phyloP scores from a whole-genome alignment of 140 eudicot species.

The Ambrosia hybrid region DNA sequence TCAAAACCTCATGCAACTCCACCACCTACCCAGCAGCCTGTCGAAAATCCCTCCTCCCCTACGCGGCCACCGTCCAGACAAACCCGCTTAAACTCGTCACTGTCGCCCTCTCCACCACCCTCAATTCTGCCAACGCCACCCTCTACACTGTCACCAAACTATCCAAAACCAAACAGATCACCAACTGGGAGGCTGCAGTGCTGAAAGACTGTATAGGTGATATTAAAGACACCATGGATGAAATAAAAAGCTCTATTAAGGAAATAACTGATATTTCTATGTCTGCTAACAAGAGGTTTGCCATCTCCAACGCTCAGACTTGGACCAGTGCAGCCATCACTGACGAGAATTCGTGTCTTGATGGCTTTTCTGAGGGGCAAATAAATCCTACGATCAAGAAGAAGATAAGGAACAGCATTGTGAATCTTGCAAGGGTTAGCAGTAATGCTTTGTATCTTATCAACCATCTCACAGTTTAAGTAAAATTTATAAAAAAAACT shows the following conservation, averaged over 20 bases:
- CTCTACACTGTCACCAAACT: constrained; percentile 37
- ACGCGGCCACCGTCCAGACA: constrained; percentile 50
- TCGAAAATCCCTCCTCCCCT: constrained; percentile 52
- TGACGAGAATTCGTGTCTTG: constrained; percentile 65
- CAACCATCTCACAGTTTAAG: constrained; percentile 36
- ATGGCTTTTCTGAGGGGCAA: constrained; percentile 49
- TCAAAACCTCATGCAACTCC: constrained; percentile 55
- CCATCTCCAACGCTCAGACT: constrained; percentile 63
- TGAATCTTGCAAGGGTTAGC: constrained; percentile 43
- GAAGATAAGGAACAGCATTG: constrained; percentile 40
- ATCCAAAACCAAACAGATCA: constrained; percentile 29
- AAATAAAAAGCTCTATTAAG: constrained; percentile 36
- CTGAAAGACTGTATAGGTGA: constrained; percentile 50
- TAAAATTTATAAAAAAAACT: background rate
- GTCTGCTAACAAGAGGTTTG: constrained; percentile 35
- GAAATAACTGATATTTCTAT: constrained; percentile 39
- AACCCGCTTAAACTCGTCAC: constrained; percentile 42
- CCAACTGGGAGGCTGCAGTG: constrained; percentile 42
- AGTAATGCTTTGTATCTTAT: constrained; percentile 74
- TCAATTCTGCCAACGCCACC: constrained; percentile 44
- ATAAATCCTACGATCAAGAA: constrained; percentile 30
- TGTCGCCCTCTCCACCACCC: constrained; percentile 46
- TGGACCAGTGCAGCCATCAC: constrained; percentile 82
- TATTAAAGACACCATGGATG: constrained; percentile 40
- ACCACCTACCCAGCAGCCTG: constrained; percentile 62